phyloP scores from a whole-genome alignment of 2,329 filamentous ascomycete species.

The Alternaria alternata region DNA sequence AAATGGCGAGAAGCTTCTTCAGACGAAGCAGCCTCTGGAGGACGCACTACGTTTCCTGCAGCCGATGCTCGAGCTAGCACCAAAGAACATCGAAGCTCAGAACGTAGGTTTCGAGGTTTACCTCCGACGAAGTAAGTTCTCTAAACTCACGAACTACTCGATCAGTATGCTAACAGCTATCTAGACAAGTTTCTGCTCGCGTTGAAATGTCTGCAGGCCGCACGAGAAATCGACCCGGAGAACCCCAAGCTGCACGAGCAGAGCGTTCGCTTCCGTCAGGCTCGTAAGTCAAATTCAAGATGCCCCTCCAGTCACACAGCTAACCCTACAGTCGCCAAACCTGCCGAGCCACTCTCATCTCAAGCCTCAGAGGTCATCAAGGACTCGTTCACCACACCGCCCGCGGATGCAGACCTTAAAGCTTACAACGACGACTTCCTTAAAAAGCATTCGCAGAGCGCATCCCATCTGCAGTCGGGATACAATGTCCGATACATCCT shows the following conservation, averaged over 20 bases:
- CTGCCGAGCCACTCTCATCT: conserved; percentile 64
- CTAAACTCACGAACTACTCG: neutral
- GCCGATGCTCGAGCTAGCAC: conserved; percentile 82
- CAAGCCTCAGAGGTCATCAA: conserved; percentile 75
- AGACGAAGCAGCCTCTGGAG: conserved; percentile 81
- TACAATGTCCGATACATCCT: conserved; percentile 68
- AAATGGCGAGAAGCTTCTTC: conserved; percentile 77
- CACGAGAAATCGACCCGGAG: conserved; percentile 71
- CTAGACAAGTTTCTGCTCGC: conserved; percentile 87
- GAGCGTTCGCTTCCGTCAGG: conserved; percentile 71
- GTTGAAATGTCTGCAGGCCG: conserved; percentile 81
- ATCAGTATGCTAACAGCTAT: conserved; percentile 19
- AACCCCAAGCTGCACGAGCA: conserved; percentile 81
- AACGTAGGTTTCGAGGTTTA: conserved; percentile 90
- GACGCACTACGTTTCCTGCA: conserved; percentile 87
- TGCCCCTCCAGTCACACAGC: neutral
- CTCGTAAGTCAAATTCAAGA: conserved; percentile 47
- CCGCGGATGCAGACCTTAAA: conserved; percentile 64
- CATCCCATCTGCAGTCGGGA: conserved; percentile 69
- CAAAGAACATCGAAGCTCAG: conserved; percentile 82
- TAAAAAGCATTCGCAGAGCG: conserved; percentile 67
- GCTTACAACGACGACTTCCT: conserved; percentile 73
- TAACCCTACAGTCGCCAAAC: conserved; percentile 37
- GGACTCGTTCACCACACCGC: conserved; percentile 69
- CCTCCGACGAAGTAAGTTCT: conserved; percentile 76